These are phyloP conservation scores for Uronychia setigera DNA, from an alignment of 73 alveolate species.

Conservation along the genomic window DNA sequence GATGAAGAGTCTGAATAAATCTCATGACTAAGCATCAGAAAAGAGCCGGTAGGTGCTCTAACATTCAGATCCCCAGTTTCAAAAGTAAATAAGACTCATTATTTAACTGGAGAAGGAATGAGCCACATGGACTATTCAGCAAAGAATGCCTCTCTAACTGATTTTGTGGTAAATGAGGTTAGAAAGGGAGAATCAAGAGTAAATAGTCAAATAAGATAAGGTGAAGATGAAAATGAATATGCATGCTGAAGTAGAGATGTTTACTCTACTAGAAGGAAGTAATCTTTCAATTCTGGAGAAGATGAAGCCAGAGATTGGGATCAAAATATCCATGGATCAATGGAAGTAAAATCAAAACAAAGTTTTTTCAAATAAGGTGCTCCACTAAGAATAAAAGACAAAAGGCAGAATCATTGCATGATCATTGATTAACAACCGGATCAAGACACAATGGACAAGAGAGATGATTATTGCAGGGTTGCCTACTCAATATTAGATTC, in stretches of 20 bases:
- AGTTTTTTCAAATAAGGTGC: too few species aligned
- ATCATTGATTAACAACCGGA: neutral
- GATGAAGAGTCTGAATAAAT: neutral
- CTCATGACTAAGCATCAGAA: neutral
- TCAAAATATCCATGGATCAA: too few species aligned
- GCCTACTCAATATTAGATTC: neutral
- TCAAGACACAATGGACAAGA: neutral
- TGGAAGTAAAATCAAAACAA: too few species aligned
- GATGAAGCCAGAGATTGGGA: neutral
- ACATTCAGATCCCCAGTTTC: neutral
- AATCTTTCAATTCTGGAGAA: neutral
- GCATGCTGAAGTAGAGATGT: too few species aligned
- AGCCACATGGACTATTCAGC: too few species aligned
- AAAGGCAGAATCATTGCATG: neutral
- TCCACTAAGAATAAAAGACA: neutral
- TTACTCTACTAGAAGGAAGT: neutral
- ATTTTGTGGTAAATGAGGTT: neutral
- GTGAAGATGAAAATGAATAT: neutral
- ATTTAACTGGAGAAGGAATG: neutral
- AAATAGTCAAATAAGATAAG: neutral
- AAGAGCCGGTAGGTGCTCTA: neutral
- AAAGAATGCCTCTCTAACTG: neutral
- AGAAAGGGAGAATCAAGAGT: neutral
- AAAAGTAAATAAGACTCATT: neutral
- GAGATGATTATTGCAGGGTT: neutral